A percentile compares a stretch with the other conserved stretches of the same genome.
Evolutionary conservation across 352 stramenopile species (phyloP).

Genomic region (Plasmopara muralis): DNA sequence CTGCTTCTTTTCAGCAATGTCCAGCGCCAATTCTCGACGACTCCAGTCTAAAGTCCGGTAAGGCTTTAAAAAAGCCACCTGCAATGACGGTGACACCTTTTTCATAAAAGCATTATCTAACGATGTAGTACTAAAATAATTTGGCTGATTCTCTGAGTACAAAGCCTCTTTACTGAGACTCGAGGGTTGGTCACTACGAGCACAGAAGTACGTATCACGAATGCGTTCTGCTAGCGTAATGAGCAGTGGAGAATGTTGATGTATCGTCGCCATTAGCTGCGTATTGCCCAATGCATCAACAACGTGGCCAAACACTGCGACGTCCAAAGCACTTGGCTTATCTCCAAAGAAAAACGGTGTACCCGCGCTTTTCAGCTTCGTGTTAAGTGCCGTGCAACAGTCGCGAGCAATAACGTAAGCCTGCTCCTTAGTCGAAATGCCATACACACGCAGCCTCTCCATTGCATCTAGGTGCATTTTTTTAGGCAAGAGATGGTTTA

Average conservation of each 20-base stretch:
- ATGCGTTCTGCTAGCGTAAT: constrained; percentile 66
- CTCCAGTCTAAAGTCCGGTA: constrained; percentile 83
- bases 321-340: constrained; percentile 61
- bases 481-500: constrained; percentile 80
- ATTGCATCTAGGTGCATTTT: constrained; percentile 76
- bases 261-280: constrained; percentile 59
- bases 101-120: constrained; percentile 58
- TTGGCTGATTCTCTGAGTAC: constrained; percentile 71
- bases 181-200: constrained; percentile 25
- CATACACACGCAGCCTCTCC: constrained; percentile 43
- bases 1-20: constrained; percentile 48
- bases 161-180: constrained; percentile 33
- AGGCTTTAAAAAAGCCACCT: constrained; percentile 66
- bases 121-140: constrained; percentile 45
- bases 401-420: constrained; percentile 78
- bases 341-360: constrained; percentile 67
- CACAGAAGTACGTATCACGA: constrained; percentile 66
- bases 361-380: constrained; percentile 57
- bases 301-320: constrained; percentile 76
- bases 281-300: constrained; percentile 71
- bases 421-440: constrained; percentile 67
- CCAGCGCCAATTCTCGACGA: constrained; percentile 52
- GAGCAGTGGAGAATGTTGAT: constrained; percentile 69
- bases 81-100: constrained; percentile 46
- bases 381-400: constrained; percentile 79